phyloP scores from a whole-genome alignment of 352 stramenopile species.

The Phytophthora megakarya region DNA sequence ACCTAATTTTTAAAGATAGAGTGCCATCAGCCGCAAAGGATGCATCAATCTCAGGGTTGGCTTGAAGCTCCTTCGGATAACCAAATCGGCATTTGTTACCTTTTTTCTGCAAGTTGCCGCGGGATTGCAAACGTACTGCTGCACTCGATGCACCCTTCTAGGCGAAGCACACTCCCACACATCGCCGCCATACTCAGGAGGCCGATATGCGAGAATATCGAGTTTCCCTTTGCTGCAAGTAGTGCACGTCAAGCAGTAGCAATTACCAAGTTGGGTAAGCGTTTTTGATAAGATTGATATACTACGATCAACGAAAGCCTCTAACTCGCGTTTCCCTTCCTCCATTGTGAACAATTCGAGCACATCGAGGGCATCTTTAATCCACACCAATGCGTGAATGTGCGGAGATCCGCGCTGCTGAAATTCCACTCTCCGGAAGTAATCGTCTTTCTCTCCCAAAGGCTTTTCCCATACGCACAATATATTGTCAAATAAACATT shows the following conservation, averaged over 20 bases:
- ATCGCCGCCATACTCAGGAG: background rate
- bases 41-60: background rate
- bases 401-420: conserved; percentile 30
- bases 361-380: conserved; percentile 25
- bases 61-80: conserved; percentile 9
- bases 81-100: conserved; percentile 11
- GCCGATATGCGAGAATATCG: conserved; percentile 10
- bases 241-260: background rate
- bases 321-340: conserved; percentile 5
- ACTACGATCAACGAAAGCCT: conserved; percentile 5
- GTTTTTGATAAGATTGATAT: conserved; percentile 13
- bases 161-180: conserved; percentile 18
- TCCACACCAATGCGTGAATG: conserved; percentile 30
- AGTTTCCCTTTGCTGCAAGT: background rate
- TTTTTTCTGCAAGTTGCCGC: conserved; percentile 19
- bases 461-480: background rate
- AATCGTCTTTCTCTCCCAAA: conserved; percentile 27
- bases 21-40: background rate
- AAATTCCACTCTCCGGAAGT: conserved; percentile 37
- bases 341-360: conserved; percentile 15
- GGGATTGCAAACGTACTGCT: conserved; percentile 23
- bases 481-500: conserved; percentile 17
- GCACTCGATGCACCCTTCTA: conserved; percentile 13
- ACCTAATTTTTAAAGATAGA: conserved; percentile 3
- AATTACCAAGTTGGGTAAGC: background rate